Evolutionary conservation across 352 stramenopile genomes (phyloP).

Genomic region (Saprolegnia parasitica): DNA sequence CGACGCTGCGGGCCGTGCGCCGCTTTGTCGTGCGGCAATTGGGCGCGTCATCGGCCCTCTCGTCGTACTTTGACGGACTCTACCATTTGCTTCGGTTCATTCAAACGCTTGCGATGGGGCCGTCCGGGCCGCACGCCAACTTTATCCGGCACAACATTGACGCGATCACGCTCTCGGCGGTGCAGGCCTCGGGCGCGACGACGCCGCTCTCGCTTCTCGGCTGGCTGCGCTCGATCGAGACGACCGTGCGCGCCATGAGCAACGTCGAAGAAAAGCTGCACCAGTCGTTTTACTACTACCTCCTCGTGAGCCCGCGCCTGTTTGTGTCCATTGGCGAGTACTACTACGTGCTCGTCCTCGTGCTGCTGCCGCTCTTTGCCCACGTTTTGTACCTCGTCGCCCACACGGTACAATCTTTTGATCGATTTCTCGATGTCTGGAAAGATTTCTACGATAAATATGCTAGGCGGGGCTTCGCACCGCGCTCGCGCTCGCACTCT

Average conservation of each 20-base stretch:
- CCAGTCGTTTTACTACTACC: conserved; percentile 85
- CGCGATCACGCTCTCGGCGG: conserved; percentile 56
- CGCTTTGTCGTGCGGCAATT: background rate
- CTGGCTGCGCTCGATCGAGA: conserved; percentile 52
- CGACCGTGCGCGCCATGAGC: conserved; percentile 70
- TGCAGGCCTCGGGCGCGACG: conserved; percentile 27
- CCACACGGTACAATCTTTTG: conserved; percentile 32
- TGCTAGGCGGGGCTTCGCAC: conserved; percentile 50
- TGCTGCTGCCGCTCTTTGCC: conserved; percentile 58
- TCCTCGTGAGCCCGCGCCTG: conserved; percentile 58
- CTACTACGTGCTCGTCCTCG: conserved; percentile 70
- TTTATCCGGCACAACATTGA: conserved; percentile 87
- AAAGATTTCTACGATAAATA: background rate
- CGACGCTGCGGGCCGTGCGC: conserved; percentile 13
- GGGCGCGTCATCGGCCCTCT: background rate
- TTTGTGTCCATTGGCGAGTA: conserved; percentile 88
- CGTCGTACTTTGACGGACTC: background rate
- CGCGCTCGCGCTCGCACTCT: conserved; percentile 43
- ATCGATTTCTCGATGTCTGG: too few species aligned
- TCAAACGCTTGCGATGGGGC: conserved; percentile 54
- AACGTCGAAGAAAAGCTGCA: conserved; percentile 87
- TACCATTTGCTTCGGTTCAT: conserved; percentile 68
- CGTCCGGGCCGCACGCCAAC: conserved; percentile 59
- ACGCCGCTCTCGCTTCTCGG: conserved; percentile 36
- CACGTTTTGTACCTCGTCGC: conserved; percentile 49